Base-by-base conservation (phyloP, 495 filamentous ascomycete species). In the Podospora pseudocomata region DNA sequence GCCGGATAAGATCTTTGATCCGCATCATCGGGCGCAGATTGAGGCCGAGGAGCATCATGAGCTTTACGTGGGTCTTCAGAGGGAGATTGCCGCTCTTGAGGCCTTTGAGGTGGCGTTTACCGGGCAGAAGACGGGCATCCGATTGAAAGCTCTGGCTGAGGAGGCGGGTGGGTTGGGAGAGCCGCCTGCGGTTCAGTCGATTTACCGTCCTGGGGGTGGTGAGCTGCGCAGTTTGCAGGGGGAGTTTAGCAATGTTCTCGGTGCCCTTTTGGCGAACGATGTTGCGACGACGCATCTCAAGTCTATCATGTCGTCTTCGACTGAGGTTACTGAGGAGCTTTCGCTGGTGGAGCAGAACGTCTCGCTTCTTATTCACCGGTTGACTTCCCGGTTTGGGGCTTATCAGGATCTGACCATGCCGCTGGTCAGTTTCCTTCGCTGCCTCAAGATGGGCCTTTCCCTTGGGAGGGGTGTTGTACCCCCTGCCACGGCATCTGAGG, bases 321-420 rank as follows among this genome's bases (percentile, higher is more conserved):
- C 53, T 1, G 68, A 69, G 1, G 74, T 76, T 53, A 74, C 76
- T 0, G 81, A 86, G 78, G 80, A 87, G 72, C 65, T 86, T 54
- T 69, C 81, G 18, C 80, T 92, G 13, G 78, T 94, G 23, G 86
- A 89, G 70, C 86, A 84, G 55, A 97, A 97, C 72, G 81, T 97
- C 16, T 81, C 79, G 6, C 87, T 90, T 65, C 83, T 96, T 11
- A 86, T 88, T 53, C 75, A 76, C 23, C 85, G 94, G 54, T 82
- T 99, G 28, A 83, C 80, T 2, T 79, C 84, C 2, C 82, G 87
- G 23, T 94, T 91, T 74, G 84, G 86, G 56, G 87, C 86, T 39
- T 98, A 97, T 71, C 90, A 91, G 65, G 95, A 99, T 76, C 83
- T 98, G 61, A 90, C 90, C 0, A 83, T 84, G 60, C 94, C 94